A percentile compares a stretch with the other conserved stretches of the same genome.
Conservation (phyloP, 2,329 filamentous ascomycete genomes). For the Hypoxylon sp. region DNA sequence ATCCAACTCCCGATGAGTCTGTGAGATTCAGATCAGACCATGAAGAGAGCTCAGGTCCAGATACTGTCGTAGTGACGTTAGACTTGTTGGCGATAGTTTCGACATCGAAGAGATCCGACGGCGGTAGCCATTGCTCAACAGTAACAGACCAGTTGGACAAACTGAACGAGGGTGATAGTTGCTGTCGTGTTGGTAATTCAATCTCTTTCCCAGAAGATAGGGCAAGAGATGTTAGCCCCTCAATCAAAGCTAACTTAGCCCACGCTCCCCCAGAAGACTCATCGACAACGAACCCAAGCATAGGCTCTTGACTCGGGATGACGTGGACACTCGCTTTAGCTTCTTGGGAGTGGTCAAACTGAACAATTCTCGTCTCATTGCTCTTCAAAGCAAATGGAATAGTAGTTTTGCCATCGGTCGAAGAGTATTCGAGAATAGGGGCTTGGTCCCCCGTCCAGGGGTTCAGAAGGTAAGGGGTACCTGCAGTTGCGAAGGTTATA, state of each 20-base stretch:
- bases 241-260: background rate
- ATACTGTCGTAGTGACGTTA: background rate
- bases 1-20: background rate
- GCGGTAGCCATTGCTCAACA: background rate
- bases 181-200: background rate
- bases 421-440: background rate
- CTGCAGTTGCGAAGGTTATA: background rate
- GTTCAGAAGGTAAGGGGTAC: background rate
- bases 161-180: background rate
- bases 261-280: background rate
- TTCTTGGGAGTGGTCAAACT: background rate
- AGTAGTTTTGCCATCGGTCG: background rate
- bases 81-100: background rate
- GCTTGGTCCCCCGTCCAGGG: background rate
- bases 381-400: background rate
- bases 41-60: background rate
- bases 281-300: background rate
- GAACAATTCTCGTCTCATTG: background rate
- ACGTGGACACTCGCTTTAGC: background rate
- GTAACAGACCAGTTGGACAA: background rate
- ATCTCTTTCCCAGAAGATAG: background rate
- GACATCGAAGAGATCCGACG: background rate
- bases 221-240: background rate
- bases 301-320: background rate
- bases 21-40: background rate